Conservation (phyloP, 768 basidiomycete species). For the Pleurotus djamor region DNA sequence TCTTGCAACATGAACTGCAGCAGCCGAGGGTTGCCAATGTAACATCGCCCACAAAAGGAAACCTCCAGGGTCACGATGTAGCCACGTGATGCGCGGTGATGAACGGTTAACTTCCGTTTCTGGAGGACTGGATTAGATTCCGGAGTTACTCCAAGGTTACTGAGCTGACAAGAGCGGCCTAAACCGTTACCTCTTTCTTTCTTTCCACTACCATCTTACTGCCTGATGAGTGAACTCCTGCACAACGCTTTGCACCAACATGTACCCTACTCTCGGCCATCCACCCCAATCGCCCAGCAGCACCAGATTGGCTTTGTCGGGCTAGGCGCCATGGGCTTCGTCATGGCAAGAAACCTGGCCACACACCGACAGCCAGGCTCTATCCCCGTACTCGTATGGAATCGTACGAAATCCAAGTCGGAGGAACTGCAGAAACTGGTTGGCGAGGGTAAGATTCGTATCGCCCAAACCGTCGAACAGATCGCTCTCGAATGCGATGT, state of each 20-base stretch:
- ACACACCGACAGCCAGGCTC: slow-evolving; percentile 35
- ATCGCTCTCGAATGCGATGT: slow-evolving; percentile 69
- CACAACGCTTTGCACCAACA: slow-evolving; percentile 11
- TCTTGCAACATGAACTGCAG: slow-evolving; percentile 4
- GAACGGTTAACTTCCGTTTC: not conserved
- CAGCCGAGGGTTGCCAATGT: not conserved
- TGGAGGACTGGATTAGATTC: slow-evolving; percentile 5
- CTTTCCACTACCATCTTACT: not conserved
- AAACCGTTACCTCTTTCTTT: not conserved
- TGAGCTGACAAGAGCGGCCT: not conserved
- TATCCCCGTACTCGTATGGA: slow-evolving; percentile 70
- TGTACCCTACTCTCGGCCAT: slow-evolving; percentile 55
- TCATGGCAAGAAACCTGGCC: slow-evolving; percentile 82
- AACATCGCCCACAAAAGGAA: slow-evolving; percentile 2
- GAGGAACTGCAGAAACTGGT: slow-evolving; percentile 56
- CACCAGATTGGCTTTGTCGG: slow-evolving; percentile 42
- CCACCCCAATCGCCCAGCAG: slow-evolving; percentile 39
- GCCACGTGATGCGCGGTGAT: not conserved
- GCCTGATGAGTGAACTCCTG: slow-evolving; percentile 8
- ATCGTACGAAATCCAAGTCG: slow-evolving; percentile 64
- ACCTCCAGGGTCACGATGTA: not conserved
- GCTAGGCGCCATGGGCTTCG: slow-evolving; percentile 68
- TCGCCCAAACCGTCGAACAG: slow-evolving; percentile 57
- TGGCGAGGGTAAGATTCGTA: slow-evolving; percentile 46
- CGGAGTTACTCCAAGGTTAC: not conserved